Percentiles rank a stretch among this genome's conserved stretches.
Conservation (phyloP, 1,284 basidiomycete species). For the Trichosporon sp. region DNA sequence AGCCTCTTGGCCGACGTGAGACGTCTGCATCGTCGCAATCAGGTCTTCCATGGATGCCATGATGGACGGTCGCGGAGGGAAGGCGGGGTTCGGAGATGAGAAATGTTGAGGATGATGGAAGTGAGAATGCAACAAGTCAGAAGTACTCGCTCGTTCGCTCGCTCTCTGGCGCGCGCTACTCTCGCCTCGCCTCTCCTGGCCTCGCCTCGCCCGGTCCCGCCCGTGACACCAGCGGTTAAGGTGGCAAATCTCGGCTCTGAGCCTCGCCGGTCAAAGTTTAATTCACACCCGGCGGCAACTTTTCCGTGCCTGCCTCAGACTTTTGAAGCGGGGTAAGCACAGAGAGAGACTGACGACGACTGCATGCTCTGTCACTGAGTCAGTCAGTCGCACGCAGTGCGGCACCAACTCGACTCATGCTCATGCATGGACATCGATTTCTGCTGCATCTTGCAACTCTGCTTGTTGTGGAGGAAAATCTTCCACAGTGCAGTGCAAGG, state of each 20-base stretch:
- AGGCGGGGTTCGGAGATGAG: background rate
- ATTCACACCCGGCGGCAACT: background rate
- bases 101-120: background rate
- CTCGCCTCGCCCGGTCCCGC: background rate
- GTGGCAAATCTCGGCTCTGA: conserved; percentile 4
- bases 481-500: background rate
- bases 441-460: background rate
- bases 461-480: background rate
- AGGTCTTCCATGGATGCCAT: conserved; percentile 2
- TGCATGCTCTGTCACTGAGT: background rate
- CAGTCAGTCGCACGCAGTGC: too few species aligned
- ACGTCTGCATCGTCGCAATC: conserved; percentile 23
- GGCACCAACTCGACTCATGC: too few species aligned
- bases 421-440: too few species aligned
- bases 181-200: background rate
- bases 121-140: background rate
- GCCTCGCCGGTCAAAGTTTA: conserved; percentile 1
- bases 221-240: background rate
- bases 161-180: too few species aligned
- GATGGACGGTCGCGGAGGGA: background rate
- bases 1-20: conserved; percentile 40
- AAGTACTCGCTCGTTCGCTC: too few species aligned
- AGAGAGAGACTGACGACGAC: background rate
- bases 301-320: background rate
- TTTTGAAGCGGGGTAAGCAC: too few species aligned